Evolutionary conservation across 2,329 filamentous ascomycete species (phyloP), one percentile per base, ranked within the genome.

Genomic region (Xylaria sp.): DNA sequence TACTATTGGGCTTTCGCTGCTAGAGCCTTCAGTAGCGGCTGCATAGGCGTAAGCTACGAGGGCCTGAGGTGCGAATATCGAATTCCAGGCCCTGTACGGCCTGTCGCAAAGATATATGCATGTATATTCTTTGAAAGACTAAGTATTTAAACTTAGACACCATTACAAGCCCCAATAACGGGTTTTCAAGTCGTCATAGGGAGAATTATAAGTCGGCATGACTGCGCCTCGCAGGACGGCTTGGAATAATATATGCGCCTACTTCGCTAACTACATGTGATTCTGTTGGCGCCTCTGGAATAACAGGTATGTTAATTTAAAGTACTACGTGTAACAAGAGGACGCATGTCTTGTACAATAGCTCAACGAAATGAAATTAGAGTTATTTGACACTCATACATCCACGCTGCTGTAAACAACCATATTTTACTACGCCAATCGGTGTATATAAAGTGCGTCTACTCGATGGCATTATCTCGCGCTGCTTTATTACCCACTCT

Each of bases 401-500:
- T 15, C 11, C 46, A 23, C 5, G 2, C 11, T 10, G 26, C 23
- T 10, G 26, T 49, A 23, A 49, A 15, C 44, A 48, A 9, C 10
- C 3, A 23, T 48, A 60, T 40, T 40, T 33, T 15, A 26, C 63
- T 15, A 48, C n/a, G 57, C 48, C 20, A 38, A 38, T 13, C 36
- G 11, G 10, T 38, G 4, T 38, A 13, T 13, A 49, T 15, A 49
- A 20, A 36, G 36, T 42, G 51, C 33, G 6, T 49, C 56, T 31
- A n/a, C 33, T 62, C 49, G 48, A 26, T 54, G 28, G 48, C 33
- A 54, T 67, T 20, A 54, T 53, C 59, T 48, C 44, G 44, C 65
- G 59, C 62, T 31, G 62, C 58, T 68, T 58, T 59, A 56, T 54
- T 64, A 61, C 40, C 66, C 68, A 64, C 66, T 40, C 49, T 5